Conservation (phyloP, 1,284 basidiomycete genomes). For the Gymnopus androsaceus region DNA sequence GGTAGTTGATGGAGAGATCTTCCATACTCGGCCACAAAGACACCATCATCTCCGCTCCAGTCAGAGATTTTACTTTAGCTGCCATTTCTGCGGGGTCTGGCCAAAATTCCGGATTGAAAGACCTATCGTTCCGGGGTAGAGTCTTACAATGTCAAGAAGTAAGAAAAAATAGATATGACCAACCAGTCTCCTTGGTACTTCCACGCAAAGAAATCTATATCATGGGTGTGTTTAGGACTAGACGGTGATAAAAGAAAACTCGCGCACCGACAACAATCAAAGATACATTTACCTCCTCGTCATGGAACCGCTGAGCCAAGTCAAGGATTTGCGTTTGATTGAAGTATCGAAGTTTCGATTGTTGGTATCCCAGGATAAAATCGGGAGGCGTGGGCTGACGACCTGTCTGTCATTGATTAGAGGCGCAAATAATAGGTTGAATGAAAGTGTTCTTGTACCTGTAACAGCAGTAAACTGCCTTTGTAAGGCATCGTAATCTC, state of each 20-base stretch:
- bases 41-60: conserved; percentile 47
- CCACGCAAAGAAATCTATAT: conserved; percentile 43
- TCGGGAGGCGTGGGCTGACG: conserved; percentile 43
- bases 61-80: conserved; percentile 38
- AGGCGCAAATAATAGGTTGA: background rate
- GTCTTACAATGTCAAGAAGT: background rate
- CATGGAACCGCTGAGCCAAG: conserved; percentile 41
- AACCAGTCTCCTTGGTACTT: conserved; percentile 45
- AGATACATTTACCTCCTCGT: conserved; percentile 41
- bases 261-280: conserved; percentile 39
- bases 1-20: conserved; percentile 40
- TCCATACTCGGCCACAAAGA: conserved; percentile 46
- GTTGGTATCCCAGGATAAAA: conserved; percentile 41
- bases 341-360: conserved; percentile 44
- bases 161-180: background rate
- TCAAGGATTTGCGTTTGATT: conserved; percentile 40
- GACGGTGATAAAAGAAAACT: background rate
- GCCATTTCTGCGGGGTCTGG: conserved; percentile 42
- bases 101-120: conserved; percentile 40
- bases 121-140: conserved; percentile 31
- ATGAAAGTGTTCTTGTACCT: conserved; percentile 22
- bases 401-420: conserved; percentile 23
- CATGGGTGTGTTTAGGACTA: background rate
- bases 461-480: conserved; percentile 42
- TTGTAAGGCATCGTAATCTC: conserved; percentile 42